Evolutionary conservation across 768 basidiomycete species (phyloP).

Genomic region (Mrakia frigida): DNA sequence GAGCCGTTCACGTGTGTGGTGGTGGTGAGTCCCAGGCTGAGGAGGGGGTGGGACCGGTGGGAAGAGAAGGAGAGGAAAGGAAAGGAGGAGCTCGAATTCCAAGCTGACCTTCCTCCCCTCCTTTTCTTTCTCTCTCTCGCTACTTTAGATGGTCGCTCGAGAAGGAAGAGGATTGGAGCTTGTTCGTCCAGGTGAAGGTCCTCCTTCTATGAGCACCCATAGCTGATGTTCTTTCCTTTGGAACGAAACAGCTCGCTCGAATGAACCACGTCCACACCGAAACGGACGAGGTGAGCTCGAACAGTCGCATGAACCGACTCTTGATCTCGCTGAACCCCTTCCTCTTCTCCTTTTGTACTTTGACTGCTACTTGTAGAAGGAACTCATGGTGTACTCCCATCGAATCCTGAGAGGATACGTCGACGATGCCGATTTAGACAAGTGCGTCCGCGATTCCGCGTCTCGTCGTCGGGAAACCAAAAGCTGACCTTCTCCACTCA

Average conservation of each 20-base stretch:
- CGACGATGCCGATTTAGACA: background rate
- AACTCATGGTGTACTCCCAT: conserved; percentile 8
- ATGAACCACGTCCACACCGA: background rate
- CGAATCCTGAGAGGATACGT: background rate
- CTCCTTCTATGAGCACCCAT: background rate
- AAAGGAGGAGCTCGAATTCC: background rate
- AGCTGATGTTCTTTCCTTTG: background rate
- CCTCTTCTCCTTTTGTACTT: background rate
- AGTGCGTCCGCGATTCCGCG: background rate
- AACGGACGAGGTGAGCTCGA: background rate
- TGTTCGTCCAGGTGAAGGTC: background rate
- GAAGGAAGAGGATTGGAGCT: too few species aligned
- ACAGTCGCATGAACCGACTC: too few species aligned
- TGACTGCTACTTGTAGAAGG: background rate
- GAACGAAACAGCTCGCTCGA: background rate
- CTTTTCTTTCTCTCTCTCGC: background rate
- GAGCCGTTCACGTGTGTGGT: too few species aligned
- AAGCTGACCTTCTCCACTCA: too few species aligned
- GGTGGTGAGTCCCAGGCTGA: too few species aligned
- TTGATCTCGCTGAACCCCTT: background rate
- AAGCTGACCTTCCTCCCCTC: background rate
- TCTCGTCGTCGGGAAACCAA: background rate
- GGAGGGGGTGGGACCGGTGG: too few species aligned
- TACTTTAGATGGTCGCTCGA: too few species aligned
- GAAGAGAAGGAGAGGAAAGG: background rate